phyloP scores from a whole-genome alignment of 2,329 filamentous ascomycete genomes.

The Fusarium siculi region DNA sequence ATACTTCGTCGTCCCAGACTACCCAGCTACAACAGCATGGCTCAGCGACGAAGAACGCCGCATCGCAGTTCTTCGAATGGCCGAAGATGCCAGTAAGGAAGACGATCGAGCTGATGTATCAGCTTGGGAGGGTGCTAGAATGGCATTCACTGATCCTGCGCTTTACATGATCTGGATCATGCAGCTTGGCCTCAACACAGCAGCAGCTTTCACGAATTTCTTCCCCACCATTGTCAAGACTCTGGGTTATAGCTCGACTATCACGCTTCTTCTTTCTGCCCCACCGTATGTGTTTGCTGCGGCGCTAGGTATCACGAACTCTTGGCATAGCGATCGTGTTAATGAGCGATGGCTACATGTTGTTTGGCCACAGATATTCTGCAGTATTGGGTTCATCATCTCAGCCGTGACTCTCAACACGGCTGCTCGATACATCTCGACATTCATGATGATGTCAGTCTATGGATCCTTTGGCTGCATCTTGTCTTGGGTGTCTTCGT shows the following conservation, averaged over 20 bases:
- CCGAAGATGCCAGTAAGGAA: constrained; percentile 7
- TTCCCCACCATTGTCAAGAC: constrained; percentile 17
- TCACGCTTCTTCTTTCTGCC: constrained; percentile 5
- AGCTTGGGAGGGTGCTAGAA: constrained; percentile 1
- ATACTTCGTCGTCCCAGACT: constrained; percentile 19
- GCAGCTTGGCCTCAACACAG: constrained; percentile 16
- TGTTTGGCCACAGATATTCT: constrained; percentile 14
- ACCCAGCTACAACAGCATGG: constrained; percentile 12
- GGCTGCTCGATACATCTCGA: constrained; percentile 11
- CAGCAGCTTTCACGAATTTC: constrained; percentile 9
- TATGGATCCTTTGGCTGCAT: constrained; percentile 17
- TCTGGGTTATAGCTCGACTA: not conserved
- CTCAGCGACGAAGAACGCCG: constrained; percentile 5
- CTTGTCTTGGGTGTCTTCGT: constrained; percentile 7
- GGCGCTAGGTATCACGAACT: not conserved
- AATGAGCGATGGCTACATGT: constrained; percentile 13
- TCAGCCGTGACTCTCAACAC: constrained; percentile 7
- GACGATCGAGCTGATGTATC: not conserved
- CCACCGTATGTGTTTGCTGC: constrained; percentile 16
- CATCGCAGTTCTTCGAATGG: constrained; percentile 8
- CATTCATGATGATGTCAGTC: constrained; percentile 22
- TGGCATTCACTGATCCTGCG: constrained; percentile 3
- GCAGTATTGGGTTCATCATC: constrained; percentile 8
- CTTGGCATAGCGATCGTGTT: constrained; percentile 3
- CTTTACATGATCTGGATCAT: constrained; percentile 21